A percentile compares a stretch with the other conserved stretches of the same genome.
Evolutionary conservation across 1,139 yeast genomes (phyloP).

Genomic region (Scheffersomyces parashehatae): DNA sequence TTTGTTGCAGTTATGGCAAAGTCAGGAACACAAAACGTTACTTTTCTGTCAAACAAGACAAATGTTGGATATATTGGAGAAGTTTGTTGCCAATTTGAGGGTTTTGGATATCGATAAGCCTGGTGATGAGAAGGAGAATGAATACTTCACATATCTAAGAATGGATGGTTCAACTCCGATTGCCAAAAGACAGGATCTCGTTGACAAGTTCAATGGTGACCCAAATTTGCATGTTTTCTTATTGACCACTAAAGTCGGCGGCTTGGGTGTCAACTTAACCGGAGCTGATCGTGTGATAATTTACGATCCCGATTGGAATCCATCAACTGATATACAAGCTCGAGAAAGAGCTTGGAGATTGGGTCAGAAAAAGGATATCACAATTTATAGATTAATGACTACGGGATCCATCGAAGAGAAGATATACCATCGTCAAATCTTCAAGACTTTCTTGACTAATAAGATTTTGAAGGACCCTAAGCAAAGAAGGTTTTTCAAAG

Average conservation of each 20-base stretch:
- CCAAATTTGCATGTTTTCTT: slow-evolving; percentile 63
- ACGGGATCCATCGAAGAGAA: slow-evolving; percentile 97
- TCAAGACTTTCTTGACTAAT: slow-evolving; percentile 90
- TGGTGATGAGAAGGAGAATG: slow-evolving; percentile 12
- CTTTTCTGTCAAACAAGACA: slow-evolving; percentile 91
- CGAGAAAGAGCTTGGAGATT: slow-evolving; percentile 96
- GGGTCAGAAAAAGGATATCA: slow-evolving; percentile 93
- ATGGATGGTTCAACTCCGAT: slow-evolving; percentile 97
- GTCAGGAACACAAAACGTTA: slow-evolving; percentile 75
- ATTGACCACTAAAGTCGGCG: slow-evolving; percentile 93
- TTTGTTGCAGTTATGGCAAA: slow-evolving; percentile 71
- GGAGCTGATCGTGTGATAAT: slow-evolving; percentile 96
- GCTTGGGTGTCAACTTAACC: slow-evolving; percentile 88
- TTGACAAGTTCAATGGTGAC: slow-evolving; percentile 74
- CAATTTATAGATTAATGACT: slow-evolving; percentile 87
- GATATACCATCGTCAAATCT: slow-evolving; percentile 93
- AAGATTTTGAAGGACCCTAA: slow-evolving; percentile 95
- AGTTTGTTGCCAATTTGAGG: slow-evolving; percentile 47
- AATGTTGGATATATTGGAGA: slow-evolving; percentile 85
- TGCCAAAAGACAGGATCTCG: slow-evolving; percentile 69
- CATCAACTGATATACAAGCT: slow-evolving; percentile 96
- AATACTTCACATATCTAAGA: slow-evolving; percentile 55
- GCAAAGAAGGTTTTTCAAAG: slow-evolving; percentile 88
- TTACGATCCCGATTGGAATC: slow-evolving; percentile 98
- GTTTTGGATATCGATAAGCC: slow-evolving; percentile 25